Percentiles rank a stretch among this genome's conserved stretches.
Evolutionary conservation across 768 basidiomycete genomes (phyloP).

Genomic region (Tephrocybe sp.): DNA sequence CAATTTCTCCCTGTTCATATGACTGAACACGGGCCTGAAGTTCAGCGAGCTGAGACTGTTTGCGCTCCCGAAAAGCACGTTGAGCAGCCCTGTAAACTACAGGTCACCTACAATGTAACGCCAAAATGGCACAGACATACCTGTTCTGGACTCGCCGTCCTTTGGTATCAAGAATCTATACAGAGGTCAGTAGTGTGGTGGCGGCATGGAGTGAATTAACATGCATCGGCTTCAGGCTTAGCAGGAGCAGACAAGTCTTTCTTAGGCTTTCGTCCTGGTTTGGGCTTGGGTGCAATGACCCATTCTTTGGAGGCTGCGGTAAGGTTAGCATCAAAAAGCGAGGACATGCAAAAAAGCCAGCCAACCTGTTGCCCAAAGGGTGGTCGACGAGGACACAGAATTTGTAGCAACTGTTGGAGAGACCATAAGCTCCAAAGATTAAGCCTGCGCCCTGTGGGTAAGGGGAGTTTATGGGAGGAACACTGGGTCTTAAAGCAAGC

Average conservation of each 20-base stretch:
- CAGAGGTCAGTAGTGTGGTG: slow-evolving; percentile 8
- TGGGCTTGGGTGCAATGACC: slow-evolving; percentile 84
- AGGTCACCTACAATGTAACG: slow-evolving; percentile 16
- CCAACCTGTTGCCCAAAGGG: slow-evolving; percentile 77
- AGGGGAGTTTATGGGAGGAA: slow-evolving; percentile 20
- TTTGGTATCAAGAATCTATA: slow-evolving; percentile 42
- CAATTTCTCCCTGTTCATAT: slow-evolving; percentile 90
- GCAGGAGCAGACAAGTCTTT: slow-evolving; percentile 46
- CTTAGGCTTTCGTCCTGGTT: slow-evolving; percentile 88
- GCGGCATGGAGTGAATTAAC: slow-evolving; percentile 17
- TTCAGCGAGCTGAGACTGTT: slow-evolving; percentile 85
- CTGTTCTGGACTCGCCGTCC: slow-evolving; percentile 79
- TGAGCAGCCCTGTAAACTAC: slow-evolving; percentile 69
- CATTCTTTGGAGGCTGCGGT: slow-evolving; percentile 81
- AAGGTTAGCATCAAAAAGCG: slow-evolving; percentile 10
- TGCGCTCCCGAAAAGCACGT: slow-evolving; percentile 87
- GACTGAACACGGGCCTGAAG: slow-evolving; percentile 82
- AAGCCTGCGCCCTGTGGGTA: slow-evolving; percentile 18
- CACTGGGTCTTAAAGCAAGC: slow-evolving; percentile 12
- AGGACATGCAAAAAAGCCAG: slow-evolving; percentile 9
- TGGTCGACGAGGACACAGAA: slow-evolving; percentile 44
- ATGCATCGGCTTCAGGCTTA: slow-evolving; percentile 47
- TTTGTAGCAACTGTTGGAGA: slow-evolving; percentile 5
- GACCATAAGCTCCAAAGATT: slow-evolving; percentile 2
- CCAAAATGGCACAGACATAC: slow-evolving; percentile 27